Percentiles rank a stretch among this genome's conserved stretches.
Conservation (phyloP, 768 basidiomycete species). For the Strobilomyces echinocephalus region DNA sequence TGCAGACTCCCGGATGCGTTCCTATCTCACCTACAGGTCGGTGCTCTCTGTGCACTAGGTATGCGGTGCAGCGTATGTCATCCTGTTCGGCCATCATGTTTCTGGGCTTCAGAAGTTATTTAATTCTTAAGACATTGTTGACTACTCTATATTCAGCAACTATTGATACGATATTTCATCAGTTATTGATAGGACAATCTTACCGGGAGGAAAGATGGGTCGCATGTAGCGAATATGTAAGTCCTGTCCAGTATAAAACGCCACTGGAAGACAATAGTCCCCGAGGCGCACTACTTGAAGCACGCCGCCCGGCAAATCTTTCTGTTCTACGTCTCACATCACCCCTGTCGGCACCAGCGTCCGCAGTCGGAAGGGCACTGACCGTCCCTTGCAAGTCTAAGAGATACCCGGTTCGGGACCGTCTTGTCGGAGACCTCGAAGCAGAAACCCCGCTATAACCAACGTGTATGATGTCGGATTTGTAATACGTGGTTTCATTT, state of each 20-base stretch:
- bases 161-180: neutral
- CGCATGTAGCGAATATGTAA: too few relatives aligned
- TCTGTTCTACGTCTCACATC: neutral
- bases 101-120: neutral
- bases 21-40: neutral
- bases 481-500: too few relatives aligned
- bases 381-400: neutral
- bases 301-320: neutral
- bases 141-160: slow-evolving; percentile 5
- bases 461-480: too few relatives aligned
- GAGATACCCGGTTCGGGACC: neutral
- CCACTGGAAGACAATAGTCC: neutral
- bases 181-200: neutral
- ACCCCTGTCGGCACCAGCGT: neutral
- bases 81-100: neutral
- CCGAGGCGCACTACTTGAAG: neutral
- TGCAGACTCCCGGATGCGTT: neutral
- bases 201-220: neutral
- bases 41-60: neutral
- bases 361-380: neutral
- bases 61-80: slow-evolving; percentile 3
- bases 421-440: neutral
- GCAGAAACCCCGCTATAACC: too few relatives aligned
- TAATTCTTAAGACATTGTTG: neutral
- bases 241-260: too few relatives aligned